These are phyloP conservation scores for Balakata baccata DNA, from an alignment of 345 rosid species.

Conservation along the genomic window DNA sequence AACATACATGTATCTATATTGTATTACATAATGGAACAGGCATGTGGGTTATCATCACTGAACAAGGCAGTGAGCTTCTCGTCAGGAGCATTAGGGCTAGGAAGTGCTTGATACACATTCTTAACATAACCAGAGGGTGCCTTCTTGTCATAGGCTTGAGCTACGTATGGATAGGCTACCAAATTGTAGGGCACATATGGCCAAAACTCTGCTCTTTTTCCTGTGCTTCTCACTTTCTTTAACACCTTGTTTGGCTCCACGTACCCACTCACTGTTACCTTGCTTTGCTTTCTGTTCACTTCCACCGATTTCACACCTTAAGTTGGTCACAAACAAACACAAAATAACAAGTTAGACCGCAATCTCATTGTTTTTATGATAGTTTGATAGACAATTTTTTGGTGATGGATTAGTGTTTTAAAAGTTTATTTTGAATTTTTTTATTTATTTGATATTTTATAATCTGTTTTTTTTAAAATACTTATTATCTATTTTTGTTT, in stretches of 20 bases:
- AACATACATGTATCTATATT: no score
- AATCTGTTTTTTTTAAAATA: no score
- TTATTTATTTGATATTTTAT: no score
- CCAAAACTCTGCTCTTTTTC: conserved; percentile 55
- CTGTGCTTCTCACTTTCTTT: conserved; percentile 38
- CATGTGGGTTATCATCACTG: conserved; percentile 54
- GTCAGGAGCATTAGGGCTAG: conserved; percentile 30
- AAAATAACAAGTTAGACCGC: no score
- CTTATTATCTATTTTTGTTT: no score
- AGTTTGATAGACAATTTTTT: no score
- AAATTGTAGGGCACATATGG: conserved; percentile 48
- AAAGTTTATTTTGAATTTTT: no score
- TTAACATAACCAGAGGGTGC: conserved; percentile 52
- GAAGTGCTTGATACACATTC: conserved; percentile 42
- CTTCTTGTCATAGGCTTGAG: conserved; percentile 50
- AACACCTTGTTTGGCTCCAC: conserved; percentile 53
- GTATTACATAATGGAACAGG: conserved; percentile 55
- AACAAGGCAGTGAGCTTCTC: conserved; percentile 36
- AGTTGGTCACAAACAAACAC: background rate
- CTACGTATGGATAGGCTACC: conserved; percentile 48
- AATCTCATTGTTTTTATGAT: no score
- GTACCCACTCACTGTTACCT: conserved; percentile 41
- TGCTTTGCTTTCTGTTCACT: conserved; percentile 48
- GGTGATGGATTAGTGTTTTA: no score
- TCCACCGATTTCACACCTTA: conserved; percentile 43